Base-by-base conservation (phyloP, 2,329 filamentous ascomycete genomes). In the Talaromyces sp. region DNA sequence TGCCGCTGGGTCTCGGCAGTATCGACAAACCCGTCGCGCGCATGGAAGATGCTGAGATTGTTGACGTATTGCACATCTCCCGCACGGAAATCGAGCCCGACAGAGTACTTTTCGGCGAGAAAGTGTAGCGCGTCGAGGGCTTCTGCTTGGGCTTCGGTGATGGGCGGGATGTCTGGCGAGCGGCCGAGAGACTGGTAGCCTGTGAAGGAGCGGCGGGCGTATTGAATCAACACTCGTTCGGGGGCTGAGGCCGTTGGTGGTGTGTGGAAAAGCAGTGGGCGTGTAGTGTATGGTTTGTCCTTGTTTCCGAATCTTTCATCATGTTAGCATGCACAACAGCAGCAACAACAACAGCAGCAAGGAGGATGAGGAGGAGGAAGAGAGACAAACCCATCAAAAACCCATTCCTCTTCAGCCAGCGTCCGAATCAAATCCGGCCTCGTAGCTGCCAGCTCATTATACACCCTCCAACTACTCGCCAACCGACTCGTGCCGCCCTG, bases 191-290 rank as follows among this genome's bases (percentile, higher is more conserved):
- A 75, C 59, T 72, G 70, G 61, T 76, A 83, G 2, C 81, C 82
- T 0, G 85, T 85, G 65, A 88, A 87, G 30, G 75, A 76, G 1
- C 86, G 79, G 2, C 86, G 81, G 0, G 82, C 83, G 65, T 88
- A 89, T 64, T 88, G 85, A 33, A 89, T 79, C 6, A 85, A 72
- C 1, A 88, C 71, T 1, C 84, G 79, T 67, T 88, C 82, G 0
- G 84, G 82, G 0, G 70, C 68, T 0, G 69, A 71, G 0, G 65
- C 72, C 0, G 77, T 82, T 9, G 79, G 77, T 0, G 82, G 79
- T 55, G 85, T 82, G 67, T 85, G 80, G 70, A 85, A 83, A 9
- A 77, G 65, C 5, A 78, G 67, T 4, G 74, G 74, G 12, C 83
- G 77, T 12, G 72, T 68, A 53, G 69, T 75, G 67, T 80, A 86